These are phyloP conservation scores for Neoboletus subvelutipes DNA, from an alignment of 768 basidiomycete species.

Conservation along the genomic window DNA sequence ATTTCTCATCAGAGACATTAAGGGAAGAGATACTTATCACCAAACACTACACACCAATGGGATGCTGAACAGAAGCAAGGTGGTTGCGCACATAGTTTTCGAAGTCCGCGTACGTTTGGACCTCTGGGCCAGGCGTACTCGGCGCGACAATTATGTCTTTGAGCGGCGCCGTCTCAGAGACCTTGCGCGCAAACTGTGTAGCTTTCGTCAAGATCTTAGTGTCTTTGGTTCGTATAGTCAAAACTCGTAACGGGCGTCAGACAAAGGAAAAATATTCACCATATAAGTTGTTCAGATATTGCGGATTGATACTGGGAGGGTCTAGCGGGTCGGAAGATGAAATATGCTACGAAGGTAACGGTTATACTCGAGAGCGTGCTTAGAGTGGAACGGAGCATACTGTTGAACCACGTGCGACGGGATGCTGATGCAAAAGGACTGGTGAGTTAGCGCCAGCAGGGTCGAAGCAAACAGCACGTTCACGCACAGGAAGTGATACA, in stretches of 20 bases:
- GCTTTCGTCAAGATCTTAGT: slow-evolving; percentile 19
- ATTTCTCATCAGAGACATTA: neutral
- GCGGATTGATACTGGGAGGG: slow-evolving; percentile 13
- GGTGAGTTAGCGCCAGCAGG: neutral
- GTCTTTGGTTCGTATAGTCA: slow-evolving; percentile 5
- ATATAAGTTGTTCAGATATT: slow-evolving; percentile 14
- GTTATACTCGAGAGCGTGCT: neutral
- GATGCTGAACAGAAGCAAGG: slow-evolving; percentile 2
- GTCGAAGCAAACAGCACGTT: neutral
- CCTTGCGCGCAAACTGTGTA: slow-evolving; percentile 9
- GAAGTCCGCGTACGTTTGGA: slow-evolving; percentile 17
- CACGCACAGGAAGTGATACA: slow-evolving; percentile 11
- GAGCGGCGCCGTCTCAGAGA: slow-evolving; percentile 17
- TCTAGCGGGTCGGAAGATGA: slow-evolving; percentile 14
- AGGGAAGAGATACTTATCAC: neutral
- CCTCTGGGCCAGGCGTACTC: slow-evolving; percentile 21
- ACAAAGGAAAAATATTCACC: slow-evolving; percentile 1
- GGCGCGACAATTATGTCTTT: slow-evolving; percentile 17
- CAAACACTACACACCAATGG: slow-evolving; percentile 9
- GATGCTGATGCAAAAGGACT: slow-evolving; percentile 6
- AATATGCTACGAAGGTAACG: slow-evolving; percentile 8
- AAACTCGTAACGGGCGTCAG: neutral
- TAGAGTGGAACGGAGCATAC: neutral
- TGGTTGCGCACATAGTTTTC: slow-evolving; percentile 7
- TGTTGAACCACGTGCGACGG: slow-evolving; percentile 18